Conservation (phyloP, 768 basidiomycete genomes). For the Xanthoconium stramineum region DNA sequence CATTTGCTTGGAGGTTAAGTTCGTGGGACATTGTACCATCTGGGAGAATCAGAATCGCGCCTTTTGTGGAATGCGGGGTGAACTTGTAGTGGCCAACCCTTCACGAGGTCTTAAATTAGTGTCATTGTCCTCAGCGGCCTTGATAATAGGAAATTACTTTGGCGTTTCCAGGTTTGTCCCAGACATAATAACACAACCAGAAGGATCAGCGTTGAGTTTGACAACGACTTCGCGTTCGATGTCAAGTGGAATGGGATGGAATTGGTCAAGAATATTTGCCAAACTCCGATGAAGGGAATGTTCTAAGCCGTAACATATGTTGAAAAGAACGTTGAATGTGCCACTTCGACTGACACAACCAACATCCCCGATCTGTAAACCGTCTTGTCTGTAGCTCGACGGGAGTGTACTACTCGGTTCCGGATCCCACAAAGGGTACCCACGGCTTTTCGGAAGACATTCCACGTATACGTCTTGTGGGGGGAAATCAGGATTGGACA, state of each 20-base stretch:
- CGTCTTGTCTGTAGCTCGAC: constrained; percentile 19
- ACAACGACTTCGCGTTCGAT: neutral
- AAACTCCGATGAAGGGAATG: neutral
- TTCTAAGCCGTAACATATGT: constrained; percentile 13
- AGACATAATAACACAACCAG: neutral
- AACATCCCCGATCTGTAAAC: constrained; percentile 35
- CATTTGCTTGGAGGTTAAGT: constrained; percentile 12
- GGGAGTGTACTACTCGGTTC: constrained; percentile 23
- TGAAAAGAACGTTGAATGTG: constrained; percentile 32
- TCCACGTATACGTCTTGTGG: neutral
- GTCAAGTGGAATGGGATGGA: neutral
- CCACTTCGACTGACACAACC: constrained; percentile 27
- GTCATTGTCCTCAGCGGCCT: neutral
- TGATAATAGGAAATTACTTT: neutral
- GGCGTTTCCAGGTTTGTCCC: neutral
- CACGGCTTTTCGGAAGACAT: constrained; percentile 15
- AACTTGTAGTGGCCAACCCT: constrained; percentile 1
- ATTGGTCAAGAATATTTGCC: neutral
- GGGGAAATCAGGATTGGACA: neutral
- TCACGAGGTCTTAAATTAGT: neutral
- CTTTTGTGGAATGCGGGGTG: constrained; percentile 9
- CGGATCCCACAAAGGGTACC: constrained; percentile 32
- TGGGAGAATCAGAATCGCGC: constrained; percentile 30
- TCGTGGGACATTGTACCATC: constrained; percentile 21
- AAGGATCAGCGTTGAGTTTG: neutral